A percentile compares a stretch with the other conserved stretches of the same genome.
These are phyloP conservation scores for Atkinsonella hypoxylon DNA, from an alignment of 2,329 filamentous ascomycete species.

Conservation along the genomic window DNA sequence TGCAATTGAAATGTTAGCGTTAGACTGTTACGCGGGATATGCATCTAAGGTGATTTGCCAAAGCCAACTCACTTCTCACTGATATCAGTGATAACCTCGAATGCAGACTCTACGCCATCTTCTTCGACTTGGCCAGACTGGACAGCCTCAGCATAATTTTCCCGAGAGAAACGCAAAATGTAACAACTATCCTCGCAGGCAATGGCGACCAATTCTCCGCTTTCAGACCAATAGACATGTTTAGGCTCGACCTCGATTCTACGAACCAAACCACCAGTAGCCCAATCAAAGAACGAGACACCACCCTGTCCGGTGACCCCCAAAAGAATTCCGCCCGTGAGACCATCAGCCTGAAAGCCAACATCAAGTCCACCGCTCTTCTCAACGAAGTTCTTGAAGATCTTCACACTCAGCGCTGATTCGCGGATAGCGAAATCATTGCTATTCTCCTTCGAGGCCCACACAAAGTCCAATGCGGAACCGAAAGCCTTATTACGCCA, in stretches of 20 bases:
- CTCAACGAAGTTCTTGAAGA: slow-evolving; percentile 97
- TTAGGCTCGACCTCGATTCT: slow-evolving; percentile 73
- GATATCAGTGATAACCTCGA: slow-evolving; percentile 92
- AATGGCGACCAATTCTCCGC: slow-evolving; percentile 81
- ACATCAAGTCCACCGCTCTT: slow-evolving; percentile 82
- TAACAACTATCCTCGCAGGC: slow-evolving; percentile 95
- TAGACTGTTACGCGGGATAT: neutral
- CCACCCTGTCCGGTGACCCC: slow-evolving; percentile 93
- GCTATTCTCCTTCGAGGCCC: slow-evolving; percentile 94
- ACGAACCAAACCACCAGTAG: slow-evolving; percentile 75
- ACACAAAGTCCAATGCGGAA: slow-evolving; percentile 88
- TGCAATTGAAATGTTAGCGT: slow-evolving; percentile 19
- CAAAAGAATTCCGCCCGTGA: slow-evolving; percentile 78
- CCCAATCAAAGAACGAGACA: slow-evolving; percentile 95
- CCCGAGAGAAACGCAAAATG: slow-evolving; percentile 80
- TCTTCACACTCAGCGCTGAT: slow-evolving; percentile 85
- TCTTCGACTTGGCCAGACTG: slow-evolving; percentile 74
- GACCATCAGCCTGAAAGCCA: slow-evolving; percentile 85
- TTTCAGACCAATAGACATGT: slow-evolving; percentile 93
- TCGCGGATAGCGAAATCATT: slow-evolving; percentile 98
- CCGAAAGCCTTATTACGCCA: slow-evolving; percentile 98
- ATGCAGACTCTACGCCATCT: slow-evolving; percentile 89
- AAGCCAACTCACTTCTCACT: slow-evolving; percentile 57
- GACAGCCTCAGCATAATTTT: slow-evolving; percentile 73
- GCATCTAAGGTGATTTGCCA: neutral